Percentiles rank a stretch among this genome's conserved stretches.
These are phyloP conservation scores for Schizosaccharomyces lindneri DNA, from an alignment of 805 yeast species.

Conservation along the genomic window DNA sequence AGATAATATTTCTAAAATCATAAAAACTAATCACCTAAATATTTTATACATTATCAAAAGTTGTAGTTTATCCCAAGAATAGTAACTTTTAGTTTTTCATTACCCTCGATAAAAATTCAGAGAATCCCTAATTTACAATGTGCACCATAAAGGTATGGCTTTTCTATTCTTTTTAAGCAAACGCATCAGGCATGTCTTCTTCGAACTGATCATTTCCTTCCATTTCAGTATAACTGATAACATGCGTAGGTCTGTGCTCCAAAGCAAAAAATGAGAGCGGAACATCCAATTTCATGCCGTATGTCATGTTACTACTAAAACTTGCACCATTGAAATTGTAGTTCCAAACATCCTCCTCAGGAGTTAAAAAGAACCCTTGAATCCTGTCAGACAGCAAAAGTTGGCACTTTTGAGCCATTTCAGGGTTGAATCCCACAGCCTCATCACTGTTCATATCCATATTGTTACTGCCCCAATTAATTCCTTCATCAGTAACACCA, in stretches of 20 bases:
- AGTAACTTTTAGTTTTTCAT: no score
- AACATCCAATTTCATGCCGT: constrained; percentile 42
- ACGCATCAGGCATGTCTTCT: constrained; percentile 8
- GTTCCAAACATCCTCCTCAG: constrained; percentile 72
- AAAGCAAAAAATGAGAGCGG: constrained; percentile 73
- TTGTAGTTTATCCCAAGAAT: no score
- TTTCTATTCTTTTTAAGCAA: constrained; percentile 5
- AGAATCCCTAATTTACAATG: no score
- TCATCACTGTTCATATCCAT: constrained; percentile 27
- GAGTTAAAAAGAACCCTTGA: constrained; percentile 66
- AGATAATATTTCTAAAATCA: no score
- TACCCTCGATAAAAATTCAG: no score
- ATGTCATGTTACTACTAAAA: constrained; percentile 40
- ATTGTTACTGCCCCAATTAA: constrained; percentile 51
- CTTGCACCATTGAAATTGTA: constrained; percentile 69
- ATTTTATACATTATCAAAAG: no score
- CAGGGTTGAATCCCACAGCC: constrained; percentile 43
- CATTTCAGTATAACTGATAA: constrained; percentile 36
- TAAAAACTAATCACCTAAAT: no score
- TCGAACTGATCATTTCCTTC: constrained; percentile 7
- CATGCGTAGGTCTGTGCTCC: constrained; percentile 71
- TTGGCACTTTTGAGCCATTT: constrained; percentile 39
- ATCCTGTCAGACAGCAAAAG: constrained; percentile 48
- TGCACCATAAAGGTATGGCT: background rate
- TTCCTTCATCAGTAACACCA: constrained; percentile 36